These are phyloP conservation scores for Lipomyces sp. DNA, from an alignment of 805 yeast genomes.

Conservation along the genomic window DNA sequence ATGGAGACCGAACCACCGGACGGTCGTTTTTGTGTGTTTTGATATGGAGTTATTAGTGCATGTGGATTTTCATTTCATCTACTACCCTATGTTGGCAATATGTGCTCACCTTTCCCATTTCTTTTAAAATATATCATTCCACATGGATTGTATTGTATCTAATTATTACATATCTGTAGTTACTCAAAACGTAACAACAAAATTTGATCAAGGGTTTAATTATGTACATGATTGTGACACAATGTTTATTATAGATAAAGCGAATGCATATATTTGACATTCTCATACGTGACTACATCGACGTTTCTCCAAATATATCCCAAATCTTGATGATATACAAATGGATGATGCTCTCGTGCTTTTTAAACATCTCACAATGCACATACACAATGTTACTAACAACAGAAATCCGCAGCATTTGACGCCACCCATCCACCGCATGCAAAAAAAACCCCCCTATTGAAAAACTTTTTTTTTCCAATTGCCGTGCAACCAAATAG, in stretches of 20 bases:
- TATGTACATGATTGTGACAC: not conserved
- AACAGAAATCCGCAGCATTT: not conserved
- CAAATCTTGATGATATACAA: not conserved
- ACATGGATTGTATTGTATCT: not conserved
- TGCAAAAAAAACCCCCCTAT: not conserved
- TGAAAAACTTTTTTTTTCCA: not conserved
- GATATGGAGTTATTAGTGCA: not conserved
- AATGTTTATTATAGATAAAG: not conserved
- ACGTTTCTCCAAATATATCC: not conserved
- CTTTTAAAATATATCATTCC: not conserved
- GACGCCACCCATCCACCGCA: not conserved
- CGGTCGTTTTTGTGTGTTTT: not conserved
- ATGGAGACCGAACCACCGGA: not conserved
- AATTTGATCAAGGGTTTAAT: not conserved
- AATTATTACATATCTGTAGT: not conserved
- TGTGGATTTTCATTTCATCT: not conserved
- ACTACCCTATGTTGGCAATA: not conserved
- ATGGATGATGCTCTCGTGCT: not conserved
- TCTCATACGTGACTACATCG: not conserved
- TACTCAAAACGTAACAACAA: not conserved
- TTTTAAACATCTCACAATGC: not conserved
- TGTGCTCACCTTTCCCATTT: not conserved
- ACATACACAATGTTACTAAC: not conserved
- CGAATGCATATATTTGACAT: not conserved
- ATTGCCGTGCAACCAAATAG: not conserved